A percentile compares a stretch with the other conserved stretches of the same genome.
phyloP scores from a whole-genome alignment of 495 filamentous ascomycete species.

The Pyrenula aspistea region DNA sequence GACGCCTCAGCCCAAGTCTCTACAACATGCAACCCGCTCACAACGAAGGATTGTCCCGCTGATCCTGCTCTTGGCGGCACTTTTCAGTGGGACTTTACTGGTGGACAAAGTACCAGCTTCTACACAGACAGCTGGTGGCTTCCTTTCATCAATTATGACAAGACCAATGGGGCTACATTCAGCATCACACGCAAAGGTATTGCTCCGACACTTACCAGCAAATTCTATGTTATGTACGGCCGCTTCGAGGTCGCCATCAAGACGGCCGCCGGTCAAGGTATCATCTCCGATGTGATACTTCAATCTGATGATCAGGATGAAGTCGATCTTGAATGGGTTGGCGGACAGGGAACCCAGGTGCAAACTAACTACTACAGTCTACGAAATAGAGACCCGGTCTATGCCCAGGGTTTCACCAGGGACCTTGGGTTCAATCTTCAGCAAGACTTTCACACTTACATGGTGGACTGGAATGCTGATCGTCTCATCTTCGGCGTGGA shows the following conservation, averaged over 20 bases:
- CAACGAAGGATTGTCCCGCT: background rate
- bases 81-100: background rate
- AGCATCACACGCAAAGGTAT: conserved; percentile 53
- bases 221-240: conserved; percentile 81
- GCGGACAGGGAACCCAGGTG: conserved; percentile 39
- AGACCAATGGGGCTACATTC: conserved; percentile 47
- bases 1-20: background rate
- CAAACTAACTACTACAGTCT: conserved; percentile 95
- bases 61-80: background rate
- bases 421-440: conserved; percentile 53
- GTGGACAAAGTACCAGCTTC: background rate
- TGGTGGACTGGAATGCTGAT: conserved; percentile 72
- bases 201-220: conserved; percentile 57
- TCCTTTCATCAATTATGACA: conserved; percentile 3
- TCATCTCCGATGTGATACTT: conserved; percentile 76
- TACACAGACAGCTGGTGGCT: background rate
- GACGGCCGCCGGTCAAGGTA: conserved; percentile 56
- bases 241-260: conserved; percentile 60
- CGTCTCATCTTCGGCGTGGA: conserved; percentile 77
- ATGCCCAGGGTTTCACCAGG: conserved; percentile 46
- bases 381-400: conserved; percentile 56
- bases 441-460: conserved; percentile 74
- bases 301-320: conserved; percentile 89
- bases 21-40: background rate
- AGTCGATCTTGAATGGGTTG: conserved; percentile 71